Evolutionary conservation across 176 grass and related monocot genomes (phyloP).

Genomic region (Triticum dicoccoides): DNA sequence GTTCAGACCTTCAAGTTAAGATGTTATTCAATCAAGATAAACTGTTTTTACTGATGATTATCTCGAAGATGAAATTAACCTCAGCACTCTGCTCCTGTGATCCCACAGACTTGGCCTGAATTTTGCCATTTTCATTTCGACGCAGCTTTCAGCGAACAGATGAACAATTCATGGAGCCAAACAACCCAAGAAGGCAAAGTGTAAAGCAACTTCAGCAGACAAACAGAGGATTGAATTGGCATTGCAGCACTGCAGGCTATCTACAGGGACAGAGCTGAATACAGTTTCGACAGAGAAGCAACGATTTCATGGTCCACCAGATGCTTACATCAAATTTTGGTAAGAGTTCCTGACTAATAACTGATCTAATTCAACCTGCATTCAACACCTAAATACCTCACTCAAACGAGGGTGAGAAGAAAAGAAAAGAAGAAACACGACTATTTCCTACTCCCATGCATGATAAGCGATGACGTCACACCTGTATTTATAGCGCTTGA

Average conservation of each 20-base stretch:
- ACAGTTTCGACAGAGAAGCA: not conserved
- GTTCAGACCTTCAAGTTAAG: not conserved
- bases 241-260: not conserved
- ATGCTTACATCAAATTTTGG: not conserved
- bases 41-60: not conserved
- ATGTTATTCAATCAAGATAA: not conserved
- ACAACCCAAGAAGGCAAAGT: not conserved
- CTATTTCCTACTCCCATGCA: not conserved
- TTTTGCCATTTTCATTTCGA: too few relatives aligned
- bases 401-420: not conserved
- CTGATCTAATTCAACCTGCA: constrained; percentile 1
- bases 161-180: not conserved
- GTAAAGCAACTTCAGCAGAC: not conserved
- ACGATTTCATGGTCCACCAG: not conserved
- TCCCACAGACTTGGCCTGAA: not conserved
- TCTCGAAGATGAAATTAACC: not conserved
- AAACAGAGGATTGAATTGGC: not conserved
- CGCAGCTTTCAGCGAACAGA: not conserved
- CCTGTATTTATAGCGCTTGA: constrained; percentile 43
- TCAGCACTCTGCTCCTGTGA: not conserved
- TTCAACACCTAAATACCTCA: not conserved
- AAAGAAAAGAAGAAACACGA: not conserved
- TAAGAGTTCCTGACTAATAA: constrained; percentile 5
- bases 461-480: not conserved
- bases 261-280: not conserved